Evolutionary conservation across 176 grass and related monocot species (phyloP).

Genomic region (Lolium multiflorum): DNA sequence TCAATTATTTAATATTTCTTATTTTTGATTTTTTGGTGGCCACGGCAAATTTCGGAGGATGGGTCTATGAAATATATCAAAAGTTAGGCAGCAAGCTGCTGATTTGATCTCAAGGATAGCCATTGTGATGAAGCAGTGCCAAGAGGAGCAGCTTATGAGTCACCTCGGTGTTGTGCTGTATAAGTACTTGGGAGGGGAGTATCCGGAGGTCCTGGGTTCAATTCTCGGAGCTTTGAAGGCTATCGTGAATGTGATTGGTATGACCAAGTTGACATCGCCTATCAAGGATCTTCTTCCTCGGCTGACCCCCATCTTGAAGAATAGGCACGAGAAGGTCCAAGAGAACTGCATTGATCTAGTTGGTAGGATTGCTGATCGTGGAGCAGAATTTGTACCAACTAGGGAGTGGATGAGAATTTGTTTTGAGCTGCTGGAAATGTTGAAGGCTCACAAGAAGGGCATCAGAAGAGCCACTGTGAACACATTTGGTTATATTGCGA

Average conservation of each 20-base stretch:
- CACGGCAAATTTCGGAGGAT: no score
- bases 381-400: conserved; percentile 91
- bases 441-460: conserved; percentile 96
- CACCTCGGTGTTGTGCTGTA: conserved; percentile 96
- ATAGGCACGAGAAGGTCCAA: conserved; percentile 96
- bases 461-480: conserved; percentile 96
- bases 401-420: conserved; percentile 99
- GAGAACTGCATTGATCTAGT: conserved; percentile 99
- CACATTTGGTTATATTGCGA: conserved; percentile 98
- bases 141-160: conserved; percentile 96
- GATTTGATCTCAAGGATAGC: conserved; percentile 95
- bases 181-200: conserved; percentile 95
- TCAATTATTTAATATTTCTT: no score
- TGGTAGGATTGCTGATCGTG: conserved; percentile 92
- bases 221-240: conserved; percentile 95
- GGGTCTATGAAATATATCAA: no score
- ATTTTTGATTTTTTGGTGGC: no score
- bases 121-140: conserved; percentile 99
- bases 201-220: conserved; percentile 95
- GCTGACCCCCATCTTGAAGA: conserved; percentile 93
- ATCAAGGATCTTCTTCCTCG: conserved; percentile 98
- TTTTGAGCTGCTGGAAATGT: conserved; percentile 97
- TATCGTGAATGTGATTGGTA: conserved; percentile 97
- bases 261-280: conserved; percentile 97
- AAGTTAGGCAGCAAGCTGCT: conserved; percentile 77